These are phyloP conservation scores for Naganishia vaughanmartiniae DNA, from an alignment of 768 basidiomycete genomes.

Conservation along the genomic window DNA sequence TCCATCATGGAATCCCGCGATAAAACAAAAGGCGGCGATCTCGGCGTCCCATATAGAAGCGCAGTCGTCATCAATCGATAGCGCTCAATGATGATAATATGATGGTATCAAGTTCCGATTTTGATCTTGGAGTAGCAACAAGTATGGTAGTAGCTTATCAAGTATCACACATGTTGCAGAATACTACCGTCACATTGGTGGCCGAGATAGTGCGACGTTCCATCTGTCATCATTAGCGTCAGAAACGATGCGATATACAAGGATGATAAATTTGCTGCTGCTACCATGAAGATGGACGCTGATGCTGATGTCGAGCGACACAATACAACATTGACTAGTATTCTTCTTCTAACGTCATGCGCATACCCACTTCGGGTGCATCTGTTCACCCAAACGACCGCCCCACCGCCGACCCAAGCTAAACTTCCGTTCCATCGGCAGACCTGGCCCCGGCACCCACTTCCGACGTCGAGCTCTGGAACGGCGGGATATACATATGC, in stretches of 20 bases:
- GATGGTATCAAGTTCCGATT: too few species aligned
- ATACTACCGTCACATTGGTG: too few species aligned
- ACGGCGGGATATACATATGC: conserved; percentile 19
- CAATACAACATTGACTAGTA: not conserved
- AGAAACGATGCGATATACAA: too few species aligned
- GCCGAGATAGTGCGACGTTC: too few species aligned
- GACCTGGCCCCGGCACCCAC: not conserved
- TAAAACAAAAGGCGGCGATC: not conserved
- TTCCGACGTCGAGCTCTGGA: not conserved
- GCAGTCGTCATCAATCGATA: not conserved
- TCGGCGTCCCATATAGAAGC: not conserved
- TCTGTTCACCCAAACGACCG: too few species aligned
- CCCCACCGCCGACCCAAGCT: not conserved
- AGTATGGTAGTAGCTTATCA: too few species aligned
- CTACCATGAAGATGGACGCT: too few species aligned
- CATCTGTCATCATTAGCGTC: too few species aligned
- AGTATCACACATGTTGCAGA: too few species aligned
- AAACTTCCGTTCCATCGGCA: not conserved
- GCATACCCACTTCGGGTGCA: not conserved
- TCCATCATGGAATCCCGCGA: not conserved
- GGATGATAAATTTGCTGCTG: too few species aligned
- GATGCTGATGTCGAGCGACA: not conserved
- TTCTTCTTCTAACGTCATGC: not conserved
- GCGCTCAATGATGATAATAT: too few species aligned
- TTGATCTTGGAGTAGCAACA: too few species aligned